phyloP scores from a whole-genome alignment of 805 yeast species.

The Suhomyces faveliae region DNA sequence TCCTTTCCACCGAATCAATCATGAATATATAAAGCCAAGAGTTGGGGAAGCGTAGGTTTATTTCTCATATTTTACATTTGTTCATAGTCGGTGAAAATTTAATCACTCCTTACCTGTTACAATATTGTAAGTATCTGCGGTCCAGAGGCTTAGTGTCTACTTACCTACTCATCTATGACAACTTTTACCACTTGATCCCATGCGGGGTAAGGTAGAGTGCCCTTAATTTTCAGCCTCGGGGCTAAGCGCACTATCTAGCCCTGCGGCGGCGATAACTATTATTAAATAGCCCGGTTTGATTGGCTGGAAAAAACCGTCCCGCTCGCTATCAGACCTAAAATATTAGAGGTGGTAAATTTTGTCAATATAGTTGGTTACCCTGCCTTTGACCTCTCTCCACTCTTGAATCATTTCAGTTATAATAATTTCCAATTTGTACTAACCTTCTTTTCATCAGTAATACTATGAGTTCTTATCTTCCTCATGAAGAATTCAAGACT shows the following conservation, averaged over 20 bases:
- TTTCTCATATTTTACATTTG: not conserved
- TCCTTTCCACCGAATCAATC: not conserved
- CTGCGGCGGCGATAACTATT: slow-evolving; percentile 4
- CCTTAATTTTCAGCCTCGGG: too few species aligned
- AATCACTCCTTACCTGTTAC: not conserved
- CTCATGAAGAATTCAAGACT: slow-evolving; percentile 38
- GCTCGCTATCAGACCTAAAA: not conserved
- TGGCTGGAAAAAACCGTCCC: slow-evolving; percentile 1
- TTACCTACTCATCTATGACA: too few species aligned
- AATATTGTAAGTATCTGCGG: not conserved
- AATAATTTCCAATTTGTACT: not conserved
- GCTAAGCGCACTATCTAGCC: not conserved
- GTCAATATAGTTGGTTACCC: not conserved
- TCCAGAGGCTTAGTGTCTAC: not conserved
- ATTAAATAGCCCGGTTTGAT: not conserved
- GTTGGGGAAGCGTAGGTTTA: not conserved
- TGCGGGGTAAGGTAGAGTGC: not conserved
- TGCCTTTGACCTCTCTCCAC: slow-evolving; percentile 1
- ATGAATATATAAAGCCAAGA: not conserved
- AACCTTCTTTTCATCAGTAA: slow-evolving; percentile 2
- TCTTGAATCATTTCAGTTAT: not conserved
- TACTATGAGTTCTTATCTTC: slow-evolving; percentile 36
- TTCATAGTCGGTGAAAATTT: not conserved
- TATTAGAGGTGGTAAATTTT: not conserved
- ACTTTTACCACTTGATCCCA: not conserved